Evolutionary conservation across 2,329 filamentous ascomycete species (phyloP).

Genomic region (Teratosphaeria pseudoeucalypti): DNA sequence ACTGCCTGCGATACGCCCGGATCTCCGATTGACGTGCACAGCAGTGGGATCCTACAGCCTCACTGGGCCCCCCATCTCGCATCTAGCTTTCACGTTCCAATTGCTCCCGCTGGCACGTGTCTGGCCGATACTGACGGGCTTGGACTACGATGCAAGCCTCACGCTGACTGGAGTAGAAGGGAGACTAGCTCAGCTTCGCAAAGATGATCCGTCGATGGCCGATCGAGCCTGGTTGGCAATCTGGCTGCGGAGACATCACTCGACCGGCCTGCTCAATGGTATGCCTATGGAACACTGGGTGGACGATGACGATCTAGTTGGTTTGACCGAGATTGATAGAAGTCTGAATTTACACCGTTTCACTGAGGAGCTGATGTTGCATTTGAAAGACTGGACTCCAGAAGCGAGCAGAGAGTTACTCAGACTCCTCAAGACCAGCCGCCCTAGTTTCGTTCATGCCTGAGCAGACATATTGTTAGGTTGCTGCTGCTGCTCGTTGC

Average conservation of each 20-base stretch:
- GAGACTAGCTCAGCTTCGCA: conserved; percentile 40
- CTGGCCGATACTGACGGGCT: not conserved
- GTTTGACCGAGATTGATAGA: not conserved
- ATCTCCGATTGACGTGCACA: not conserved
- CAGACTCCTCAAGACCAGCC: not conserved
- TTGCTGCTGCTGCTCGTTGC: too few species aligned
- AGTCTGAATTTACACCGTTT: not conserved
- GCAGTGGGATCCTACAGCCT: not conserved
- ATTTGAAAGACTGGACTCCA: not conserved
- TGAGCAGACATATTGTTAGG: not conserved
- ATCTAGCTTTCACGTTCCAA: conserved; percentile 3
- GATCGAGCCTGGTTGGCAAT: not conserved
- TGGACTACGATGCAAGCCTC: not conserved
- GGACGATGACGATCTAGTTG: not conserved
- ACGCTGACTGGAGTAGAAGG: conserved; percentile 33
- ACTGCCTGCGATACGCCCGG: not conserved
- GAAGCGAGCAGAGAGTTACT: not conserved
- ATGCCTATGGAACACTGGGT: not conserved
- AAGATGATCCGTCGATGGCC: not conserved
- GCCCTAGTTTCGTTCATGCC: not conserved
- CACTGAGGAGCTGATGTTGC: not conserved
- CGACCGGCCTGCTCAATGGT: not conserved
- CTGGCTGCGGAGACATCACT: not conserved
- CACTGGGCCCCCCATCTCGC: not conserved
- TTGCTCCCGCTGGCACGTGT: conserved; percentile 1